Conservation (phyloP, 1,284 basidiomycete species). For the Coniferiporia weirii region DNA sequence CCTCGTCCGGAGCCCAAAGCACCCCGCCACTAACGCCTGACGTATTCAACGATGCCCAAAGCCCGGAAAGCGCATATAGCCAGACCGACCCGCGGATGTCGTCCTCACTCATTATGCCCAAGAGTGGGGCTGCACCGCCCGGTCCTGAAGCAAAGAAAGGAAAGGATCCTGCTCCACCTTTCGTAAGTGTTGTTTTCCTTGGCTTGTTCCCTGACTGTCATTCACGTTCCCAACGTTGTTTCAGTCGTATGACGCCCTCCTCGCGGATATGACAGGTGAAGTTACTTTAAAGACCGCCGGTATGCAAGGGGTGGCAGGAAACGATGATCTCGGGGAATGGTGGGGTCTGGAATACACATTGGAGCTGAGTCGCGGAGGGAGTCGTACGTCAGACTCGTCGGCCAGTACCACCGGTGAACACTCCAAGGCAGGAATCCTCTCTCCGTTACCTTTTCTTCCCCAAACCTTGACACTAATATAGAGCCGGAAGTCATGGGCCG, state of each 20-base stretch:
- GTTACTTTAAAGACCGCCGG: background rate
- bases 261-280: constrained; percentile 21
- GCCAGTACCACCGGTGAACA: constrained; percentile 33
- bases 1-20: constrained; percentile 2
- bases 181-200: constrained; percentile 1
- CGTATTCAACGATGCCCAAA: background rate
- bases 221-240: background rate
- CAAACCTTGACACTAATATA: constrained; percentile 18
- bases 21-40: constrained; percentile 8
- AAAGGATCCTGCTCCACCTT: constrained; percentile 12
- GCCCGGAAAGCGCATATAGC: background rate
- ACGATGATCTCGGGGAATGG: constrained; percentile 34
- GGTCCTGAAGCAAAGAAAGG: constrained; percentile 7
- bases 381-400: constrained; percentile 30
- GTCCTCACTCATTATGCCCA: constrained; percentile 2
- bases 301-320: constrained; percentile 17
- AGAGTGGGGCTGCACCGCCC: background rate
- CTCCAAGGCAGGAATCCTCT: constrained; percentile 31
- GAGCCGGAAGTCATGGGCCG: constrained; percentile 42
- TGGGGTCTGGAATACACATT: constrained; percentile 40
- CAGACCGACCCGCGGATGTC: background rate
- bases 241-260: constrained; percentile 23
- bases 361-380: constrained; percentile 37
- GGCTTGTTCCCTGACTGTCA: background rate
- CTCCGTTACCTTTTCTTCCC: background rate